These are phyloP conservation scores for Quercus rubra DNA, from an alignment of 306 rosid genomes.

Conservation along the genomic window DNA sequence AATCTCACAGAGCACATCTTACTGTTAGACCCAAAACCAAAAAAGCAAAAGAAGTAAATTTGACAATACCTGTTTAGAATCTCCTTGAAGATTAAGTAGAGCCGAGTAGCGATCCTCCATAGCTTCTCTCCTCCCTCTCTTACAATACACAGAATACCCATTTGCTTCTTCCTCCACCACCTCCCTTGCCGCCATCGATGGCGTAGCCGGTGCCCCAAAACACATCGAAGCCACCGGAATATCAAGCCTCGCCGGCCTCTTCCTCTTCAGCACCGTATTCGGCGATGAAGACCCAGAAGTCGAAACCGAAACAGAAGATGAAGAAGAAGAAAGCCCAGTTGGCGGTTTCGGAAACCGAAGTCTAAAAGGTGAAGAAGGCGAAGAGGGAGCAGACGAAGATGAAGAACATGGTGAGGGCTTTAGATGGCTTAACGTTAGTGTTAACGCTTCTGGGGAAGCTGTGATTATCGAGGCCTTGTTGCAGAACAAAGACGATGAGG, in stretches of 20 bases:
- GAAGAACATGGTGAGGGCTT: constrained; percentile 36
- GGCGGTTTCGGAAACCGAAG: constrained; percentile 56
- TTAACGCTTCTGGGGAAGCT: constrained; percentile 47
- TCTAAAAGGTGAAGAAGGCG: constrained; percentile 79
- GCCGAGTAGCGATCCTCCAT: constrained; percentile 93
- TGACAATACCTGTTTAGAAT: constrained; percentile 62
- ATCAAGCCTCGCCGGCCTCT: constrained; percentile 71
- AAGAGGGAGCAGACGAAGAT: constrained; percentile 46
- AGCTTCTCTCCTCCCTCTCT: constrained; percentile 84
- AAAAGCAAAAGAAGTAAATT: background rate
- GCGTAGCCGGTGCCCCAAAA: constrained; percentile 42
- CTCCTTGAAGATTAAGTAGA: constrained; percentile 57
- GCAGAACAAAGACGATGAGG: constrained; percentile 61
- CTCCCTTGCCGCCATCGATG: constrained; percentile 51
- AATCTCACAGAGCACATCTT: background rate
- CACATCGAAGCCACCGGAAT: constrained; percentile 58
- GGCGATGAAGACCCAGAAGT: constrained; percentile 30
- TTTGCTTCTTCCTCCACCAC: constrained; percentile 52
- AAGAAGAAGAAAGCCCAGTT: constrained; percentile 29
- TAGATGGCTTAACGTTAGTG: constrained; percentile 43
- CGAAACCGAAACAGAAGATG: constrained; percentile 1
- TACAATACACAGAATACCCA: constrained; percentile 70
- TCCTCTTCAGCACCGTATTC: constrained; percentile 69
- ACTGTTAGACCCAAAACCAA: background rate
- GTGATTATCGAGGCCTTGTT: constrained; percentile 41